Percentiles rank a stretch among this genome's conserved stretches.
These are phyloP conservation scores for Monilinia fructicola DNA, from an alignment of 2,329 filamentous ascomycete genomes.

Conservation along the genomic window DNA sequence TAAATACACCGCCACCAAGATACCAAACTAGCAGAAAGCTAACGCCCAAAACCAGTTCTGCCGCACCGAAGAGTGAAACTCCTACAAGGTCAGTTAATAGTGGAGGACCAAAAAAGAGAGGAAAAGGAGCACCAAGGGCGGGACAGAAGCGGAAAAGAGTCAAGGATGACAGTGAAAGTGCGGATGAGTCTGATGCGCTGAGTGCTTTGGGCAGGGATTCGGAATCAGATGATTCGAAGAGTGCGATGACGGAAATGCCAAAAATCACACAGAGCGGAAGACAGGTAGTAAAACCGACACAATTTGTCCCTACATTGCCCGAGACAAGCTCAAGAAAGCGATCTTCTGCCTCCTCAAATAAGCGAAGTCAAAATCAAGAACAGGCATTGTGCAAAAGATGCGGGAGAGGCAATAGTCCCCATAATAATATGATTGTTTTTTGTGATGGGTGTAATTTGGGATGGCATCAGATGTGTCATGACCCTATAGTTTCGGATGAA, in stretches of 20 bases:
- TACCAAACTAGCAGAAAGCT: slow-evolving; percentile 26
- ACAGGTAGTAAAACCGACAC: slow-evolving; percentile 64
- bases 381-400: slow-evolving; percentile 70
- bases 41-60: slow-evolving; percentile 25
- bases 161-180: slow-evolving; percentile 36
- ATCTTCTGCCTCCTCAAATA: slow-evolving; percentile 44
- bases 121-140: slow-evolving; percentile 31
- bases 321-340: slow-evolving; percentile 45
- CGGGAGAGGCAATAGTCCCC: slow-evolving; percentile 67
- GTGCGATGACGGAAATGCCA: slow-evolving; percentile 53
- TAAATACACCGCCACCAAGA: slow-evolving; percentile 33
- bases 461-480: slow-evolving; percentile 82
- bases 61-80: slow-evolving; percentile 24
- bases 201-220: slow-evolving; percentile 41
- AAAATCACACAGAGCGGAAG: slow-evolving; percentile 76
- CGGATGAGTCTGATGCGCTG: slow-evolving; percentile 39
- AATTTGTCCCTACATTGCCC: slow-evolving; percentile 59
- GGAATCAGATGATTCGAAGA: slow-evolving; percentile 42
- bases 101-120: slow-evolving; percentile 28
- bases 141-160: slow-evolving; percentile 39
- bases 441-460: slow-evolving; percentile 78
- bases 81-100: slow-evolving; percentile 32
- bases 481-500: slow-evolving; percentile 69
- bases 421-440: slow-evolving; percentile 79
- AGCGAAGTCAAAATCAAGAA: slow-evolving; percentile 56